These are phyloP conservation scores for Cucurbita ficifolia DNA, from an alignment of 306 rosid species.

Conservation along the genomic window DNA sequence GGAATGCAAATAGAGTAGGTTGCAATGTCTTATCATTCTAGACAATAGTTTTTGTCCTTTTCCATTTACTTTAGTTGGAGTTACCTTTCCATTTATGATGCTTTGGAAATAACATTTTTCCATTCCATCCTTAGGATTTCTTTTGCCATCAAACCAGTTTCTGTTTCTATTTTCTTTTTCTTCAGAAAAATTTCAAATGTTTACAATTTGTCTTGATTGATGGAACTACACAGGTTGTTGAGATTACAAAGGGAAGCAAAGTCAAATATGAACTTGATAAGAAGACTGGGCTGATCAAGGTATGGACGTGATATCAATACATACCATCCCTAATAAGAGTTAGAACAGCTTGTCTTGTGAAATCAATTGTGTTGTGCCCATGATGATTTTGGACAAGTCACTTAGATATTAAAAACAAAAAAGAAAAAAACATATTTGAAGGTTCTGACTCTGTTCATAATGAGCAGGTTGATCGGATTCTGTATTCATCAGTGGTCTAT, in stretches of 20 bases:
- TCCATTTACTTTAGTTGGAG: neutral
- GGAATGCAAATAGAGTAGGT: neutral
- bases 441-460: slow-evolving; percentile 8
- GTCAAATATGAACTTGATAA: slow-evolving; percentile 96
- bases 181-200: neutral
- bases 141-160: neutral
- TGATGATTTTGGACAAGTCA: neutral
- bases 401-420: neutral
- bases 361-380: neutral
- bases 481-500: slow-evolving; percentile 87
- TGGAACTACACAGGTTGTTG: slow-evolving; percentile 59
- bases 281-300: slow-evolving; percentile 94
- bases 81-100: neutral
- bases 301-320: slow-evolving; percentile 6
- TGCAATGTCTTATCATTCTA: neutral
- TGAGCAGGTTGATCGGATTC: slow-evolving; percentile 71
- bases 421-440: neutral
- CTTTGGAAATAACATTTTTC: neutral
- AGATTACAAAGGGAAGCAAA: slow-evolving; percentile 88
- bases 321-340: neutral
- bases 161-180: neutral
- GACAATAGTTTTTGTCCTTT: neutral
- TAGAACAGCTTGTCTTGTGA: neutral
- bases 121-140: neutral
- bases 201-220: slow-evolving; percentile 13